Evolutionary conservation across 345 rosid genomes (phyloP).

Genomic region (Corchorus capsularis): DNA sequence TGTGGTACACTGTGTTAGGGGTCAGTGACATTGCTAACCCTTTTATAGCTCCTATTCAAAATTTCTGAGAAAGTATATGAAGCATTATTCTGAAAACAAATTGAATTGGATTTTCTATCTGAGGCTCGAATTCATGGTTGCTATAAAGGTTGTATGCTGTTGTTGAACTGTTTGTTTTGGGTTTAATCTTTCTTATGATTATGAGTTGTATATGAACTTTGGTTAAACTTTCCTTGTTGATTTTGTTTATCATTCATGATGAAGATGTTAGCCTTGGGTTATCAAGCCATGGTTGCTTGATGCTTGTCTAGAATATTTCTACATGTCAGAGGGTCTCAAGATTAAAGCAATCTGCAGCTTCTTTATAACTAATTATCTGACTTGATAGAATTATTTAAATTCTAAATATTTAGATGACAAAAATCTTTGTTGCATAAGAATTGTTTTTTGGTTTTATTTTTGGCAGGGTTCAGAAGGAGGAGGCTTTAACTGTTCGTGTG

Average conservation of each 20-base stretch:
- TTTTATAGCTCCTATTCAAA: neutral
- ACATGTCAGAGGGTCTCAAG: neutral
- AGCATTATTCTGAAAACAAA: constrained; percentile 1
- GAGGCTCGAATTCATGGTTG: neutral
- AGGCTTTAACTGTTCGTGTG: constrained; percentile 83
- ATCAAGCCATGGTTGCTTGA: neutral
- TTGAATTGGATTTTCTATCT: neutral
- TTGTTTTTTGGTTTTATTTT: neutral
- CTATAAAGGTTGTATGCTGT: neutral
- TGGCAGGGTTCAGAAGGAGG: constrained; percentile 77
- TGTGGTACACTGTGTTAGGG: neutral
- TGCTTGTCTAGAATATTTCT: constrained; percentile 4
- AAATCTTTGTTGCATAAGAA: too few species aligned
- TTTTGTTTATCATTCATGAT: neutral
- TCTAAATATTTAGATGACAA: too few species aligned
- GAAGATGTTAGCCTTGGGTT: constrained; percentile 7
- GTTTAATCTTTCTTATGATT: neutral
- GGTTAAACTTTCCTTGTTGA: neutral
- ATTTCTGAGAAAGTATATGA: neutral
- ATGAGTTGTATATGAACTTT: neutral
- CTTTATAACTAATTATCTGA: too few species aligned
- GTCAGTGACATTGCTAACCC: neutral
- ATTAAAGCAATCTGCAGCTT: too few species aligned
- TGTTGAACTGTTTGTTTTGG: neutral
- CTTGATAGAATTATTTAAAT: too few species aligned